Evolutionary conservation across 1,284 basidiomycete genomes (phyloP), one percentile per base, ranked within the genome.

Genomic region (Fistulinella cinereoalba): DNA sequence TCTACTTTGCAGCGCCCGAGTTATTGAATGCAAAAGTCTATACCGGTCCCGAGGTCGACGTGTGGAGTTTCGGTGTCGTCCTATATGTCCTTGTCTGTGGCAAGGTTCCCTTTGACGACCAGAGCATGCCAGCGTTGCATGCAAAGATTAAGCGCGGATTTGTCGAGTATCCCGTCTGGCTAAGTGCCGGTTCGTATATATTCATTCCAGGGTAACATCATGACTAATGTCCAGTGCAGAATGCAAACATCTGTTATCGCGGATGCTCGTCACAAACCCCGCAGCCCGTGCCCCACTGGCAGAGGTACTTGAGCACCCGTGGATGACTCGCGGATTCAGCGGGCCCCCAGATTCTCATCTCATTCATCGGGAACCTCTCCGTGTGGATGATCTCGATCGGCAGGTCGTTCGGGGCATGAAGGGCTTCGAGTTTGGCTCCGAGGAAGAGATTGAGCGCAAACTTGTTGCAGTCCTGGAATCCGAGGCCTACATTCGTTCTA

Each of bases 11-110:
- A 33, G 96, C 96, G 0, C 97, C 96, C 4, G 95, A 99, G 67
- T 75, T 99, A 24, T 80, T 99, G 45, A 97, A 98, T 61, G 96
- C 96, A 29, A 93, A 93, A 65, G 85, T 92, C 19, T 99, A 99
- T 67, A 94, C 92, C 0, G 96, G 96, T 0, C 96, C 96, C 10
- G 96, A 99, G 66, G 96, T 99, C 47, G 97, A 99, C 62, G 88
- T 98, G 1, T 99, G 97, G 96, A 96, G 92, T 61, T 98, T 98
- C 56, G 96, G 97, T 6, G 95, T 99, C 50, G 96, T 99, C 8
- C 79, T 99, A 10, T 99, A 98, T 62, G 95, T 97, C 12, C 78
- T 99, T 39, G 94, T 99, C 0, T 98, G 95, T 65, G 97, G 96
- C 43, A 98, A 97, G 71, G 96, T 99, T 1, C 96, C 96, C 0